Conservation (phyloP, 163 green algal species). For the Coccomyxa subellipsoidea region DNA sequence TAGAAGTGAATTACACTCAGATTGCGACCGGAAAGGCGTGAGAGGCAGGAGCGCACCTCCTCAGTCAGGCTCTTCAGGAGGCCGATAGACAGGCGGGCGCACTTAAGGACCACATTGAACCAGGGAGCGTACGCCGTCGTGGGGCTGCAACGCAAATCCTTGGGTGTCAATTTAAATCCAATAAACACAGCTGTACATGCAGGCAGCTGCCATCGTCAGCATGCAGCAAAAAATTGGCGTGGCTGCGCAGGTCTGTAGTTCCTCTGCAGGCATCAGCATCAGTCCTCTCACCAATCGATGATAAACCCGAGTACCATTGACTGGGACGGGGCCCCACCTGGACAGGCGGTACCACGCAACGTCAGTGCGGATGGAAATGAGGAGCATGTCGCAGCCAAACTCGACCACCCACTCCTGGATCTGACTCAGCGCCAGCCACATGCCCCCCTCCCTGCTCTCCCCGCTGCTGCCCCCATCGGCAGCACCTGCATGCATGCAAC, state of each 20-base stretch:
- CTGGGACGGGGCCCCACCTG: constrained; percentile 28
- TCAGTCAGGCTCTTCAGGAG: constrained; percentile 65
- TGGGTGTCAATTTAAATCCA: no score
- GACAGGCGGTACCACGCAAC: constrained; percentile 87
- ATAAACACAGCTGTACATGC: no score
- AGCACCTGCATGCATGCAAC: background rate
- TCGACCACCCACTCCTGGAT: constrained; percentile 92
- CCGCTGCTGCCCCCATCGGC: background rate
- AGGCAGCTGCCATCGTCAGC: no score
- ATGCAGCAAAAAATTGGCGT: no score
- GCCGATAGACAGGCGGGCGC: constrained; percentile 61
- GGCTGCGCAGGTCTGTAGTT: no score
- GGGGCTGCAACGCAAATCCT: constrained; percentile 50
- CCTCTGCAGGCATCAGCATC: no score
- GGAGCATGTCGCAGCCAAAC: constrained; percentile 79
- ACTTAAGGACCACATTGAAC: constrained; percentile 78
- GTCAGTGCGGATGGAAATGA: constrained; percentile 90
- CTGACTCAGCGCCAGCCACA: constrained; percentile 82
- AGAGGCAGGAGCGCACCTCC: constrained; percentile 30
- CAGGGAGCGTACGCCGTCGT: constrained; percentile 70
- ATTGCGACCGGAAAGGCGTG: no score
- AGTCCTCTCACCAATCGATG: no score
- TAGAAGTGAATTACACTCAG: no score
- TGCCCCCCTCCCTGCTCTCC: constrained; percentile 36
- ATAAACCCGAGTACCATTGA: no score